These are phyloP conservation scores for Fusarium beomiforme DNA, from an alignment of 2,329 filamentous ascomycete species.

Conservation along the genomic window DNA sequence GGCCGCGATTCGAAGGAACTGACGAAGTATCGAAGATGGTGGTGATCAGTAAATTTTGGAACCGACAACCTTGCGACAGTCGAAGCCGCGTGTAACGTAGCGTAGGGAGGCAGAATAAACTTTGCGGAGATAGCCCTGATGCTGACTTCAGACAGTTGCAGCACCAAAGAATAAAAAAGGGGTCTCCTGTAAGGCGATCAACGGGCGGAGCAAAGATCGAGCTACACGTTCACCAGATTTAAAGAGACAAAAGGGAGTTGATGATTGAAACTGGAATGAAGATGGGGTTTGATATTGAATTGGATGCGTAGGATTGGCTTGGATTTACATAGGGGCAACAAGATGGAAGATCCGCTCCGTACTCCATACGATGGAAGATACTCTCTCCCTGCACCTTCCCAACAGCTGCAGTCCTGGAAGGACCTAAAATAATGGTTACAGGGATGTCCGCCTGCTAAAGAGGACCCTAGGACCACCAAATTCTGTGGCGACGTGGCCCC, in stretches of 20 bases:
- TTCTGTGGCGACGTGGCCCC: constrained; percentile 36
- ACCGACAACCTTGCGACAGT: constrained; percentile 24
- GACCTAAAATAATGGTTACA: constrained; percentile 19
- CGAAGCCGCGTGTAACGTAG: constrained; percentile 33
- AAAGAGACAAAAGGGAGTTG: constrained; percentile 31
- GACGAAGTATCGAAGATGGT: not conserved
- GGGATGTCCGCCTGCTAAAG: constrained; percentile 13
- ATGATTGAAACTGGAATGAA: constrained; percentile 31
- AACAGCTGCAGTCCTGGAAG: constrained; percentile 7
- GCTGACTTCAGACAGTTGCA: constrained; percentile 18
- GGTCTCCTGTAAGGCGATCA: not conserved
- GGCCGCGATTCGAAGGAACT: constrained; percentile 13
- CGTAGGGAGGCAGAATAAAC: constrained; percentile 20
- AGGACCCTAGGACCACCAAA: not conserved
- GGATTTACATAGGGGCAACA: constrained; percentile 32
- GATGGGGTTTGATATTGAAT: constrained; percentile 30
- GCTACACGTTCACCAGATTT: constrained; percentile 5
- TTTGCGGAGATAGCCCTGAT: constrained; percentile 24
- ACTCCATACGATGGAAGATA: not conserved
- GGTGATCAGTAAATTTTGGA: constrained; percentile 2
- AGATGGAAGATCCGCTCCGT: constrained; percentile 33
- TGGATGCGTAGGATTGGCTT: constrained; percentile 29
- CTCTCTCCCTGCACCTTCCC: constrained; percentile 15
- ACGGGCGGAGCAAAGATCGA: not conserved
- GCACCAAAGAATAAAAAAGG: not conserved